Evolutionary conservation across 139 green algal species (phyloP).

Genomic region (Coccomyxa sp.): DNA sequence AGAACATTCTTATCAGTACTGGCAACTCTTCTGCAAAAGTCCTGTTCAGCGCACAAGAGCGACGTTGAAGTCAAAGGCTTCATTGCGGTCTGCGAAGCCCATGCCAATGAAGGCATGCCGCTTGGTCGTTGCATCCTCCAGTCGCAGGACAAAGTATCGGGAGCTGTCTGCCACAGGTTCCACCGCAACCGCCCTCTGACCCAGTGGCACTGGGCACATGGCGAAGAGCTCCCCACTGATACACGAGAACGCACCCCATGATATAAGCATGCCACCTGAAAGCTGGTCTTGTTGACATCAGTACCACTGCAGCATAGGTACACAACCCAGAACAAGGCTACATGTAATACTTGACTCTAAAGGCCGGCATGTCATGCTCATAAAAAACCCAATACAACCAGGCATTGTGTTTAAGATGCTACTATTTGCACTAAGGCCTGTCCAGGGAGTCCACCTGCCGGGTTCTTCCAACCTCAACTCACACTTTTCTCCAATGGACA

Average conservation of each 20-base stretch:
- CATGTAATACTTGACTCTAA: neutral
- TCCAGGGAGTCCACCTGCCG: slow-evolving; percentile 22
- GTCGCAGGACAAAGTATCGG: slow-evolving; percentile 73
- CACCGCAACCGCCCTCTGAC: slow-evolving; percentile 44
- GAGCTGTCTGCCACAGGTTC: slow-evolving; percentile 58
- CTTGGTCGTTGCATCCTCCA: slow-evolving; percentile 57
- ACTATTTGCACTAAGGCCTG: neutral
- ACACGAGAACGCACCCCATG: neutral
- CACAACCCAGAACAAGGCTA: neutral
- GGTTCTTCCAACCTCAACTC: slow-evolving; percentile 61
- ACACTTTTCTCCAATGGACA: slow-evolving; percentile 27
- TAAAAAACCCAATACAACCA: neutral
- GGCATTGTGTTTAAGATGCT: neutral
- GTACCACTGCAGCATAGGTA: neutral
- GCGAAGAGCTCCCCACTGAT: slow-evolving; percentile 71
- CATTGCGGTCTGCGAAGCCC: slow-evolving; percentile 60
- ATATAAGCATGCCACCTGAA: neutral
- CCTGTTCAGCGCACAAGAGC: slow-evolving; percentile 42
- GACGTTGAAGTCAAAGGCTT: slow-evolving; percentile 86
- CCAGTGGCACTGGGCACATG: slow-evolving; percentile 52
- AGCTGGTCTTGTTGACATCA: no score
- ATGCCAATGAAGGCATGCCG: slow-evolving; percentile 77
- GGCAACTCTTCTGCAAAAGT: neutral
- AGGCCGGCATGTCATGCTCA: neutral
- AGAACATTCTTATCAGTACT: neutral